Conservation (phyloP, 257 asterid genomes). For the Fraxinus pennsylvanica region DNA sequence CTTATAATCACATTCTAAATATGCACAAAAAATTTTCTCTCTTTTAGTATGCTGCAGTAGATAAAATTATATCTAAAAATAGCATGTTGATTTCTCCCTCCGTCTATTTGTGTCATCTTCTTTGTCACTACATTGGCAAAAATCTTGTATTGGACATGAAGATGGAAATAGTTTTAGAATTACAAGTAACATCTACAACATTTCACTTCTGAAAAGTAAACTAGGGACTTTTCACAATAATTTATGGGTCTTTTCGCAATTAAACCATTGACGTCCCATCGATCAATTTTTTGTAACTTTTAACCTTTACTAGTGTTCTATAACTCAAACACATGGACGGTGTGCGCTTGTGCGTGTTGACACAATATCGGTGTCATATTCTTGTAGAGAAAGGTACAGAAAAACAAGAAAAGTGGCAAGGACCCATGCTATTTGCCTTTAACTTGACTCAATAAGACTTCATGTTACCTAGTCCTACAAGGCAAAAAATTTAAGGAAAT, state of each 20-base stretch:
- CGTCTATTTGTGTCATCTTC: too few relatives aligned
- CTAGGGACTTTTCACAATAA: too few relatives aligned
- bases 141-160: too few relatives aligned
- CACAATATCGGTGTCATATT: neutral
- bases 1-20: too few relatives aligned
- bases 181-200: neutral
- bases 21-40: too few relatives aligned
- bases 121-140: too few relatives aligned
- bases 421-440: conserved; percentile 35
- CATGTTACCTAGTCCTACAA: conserved; percentile 38
- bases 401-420: conserved; percentile 16
- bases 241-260: neutral
- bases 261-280: neutral
- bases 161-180: neutral
- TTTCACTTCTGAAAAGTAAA: neutral
- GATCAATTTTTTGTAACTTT: neutral
- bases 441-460: conserved; percentile 50
- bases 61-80: too few relatives aligned
- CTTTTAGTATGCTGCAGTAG: too few relatives aligned
- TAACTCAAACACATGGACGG: neutral
- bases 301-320: neutral
- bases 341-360: neutral
- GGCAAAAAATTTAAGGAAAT: conserved; percentile 22
- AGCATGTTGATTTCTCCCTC: too few relatives aligned
- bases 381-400: conserved; percentile 36